Conservation (phyloP, 768 basidiomycete species). For the Neoboletus subvelutipes region DNA sequence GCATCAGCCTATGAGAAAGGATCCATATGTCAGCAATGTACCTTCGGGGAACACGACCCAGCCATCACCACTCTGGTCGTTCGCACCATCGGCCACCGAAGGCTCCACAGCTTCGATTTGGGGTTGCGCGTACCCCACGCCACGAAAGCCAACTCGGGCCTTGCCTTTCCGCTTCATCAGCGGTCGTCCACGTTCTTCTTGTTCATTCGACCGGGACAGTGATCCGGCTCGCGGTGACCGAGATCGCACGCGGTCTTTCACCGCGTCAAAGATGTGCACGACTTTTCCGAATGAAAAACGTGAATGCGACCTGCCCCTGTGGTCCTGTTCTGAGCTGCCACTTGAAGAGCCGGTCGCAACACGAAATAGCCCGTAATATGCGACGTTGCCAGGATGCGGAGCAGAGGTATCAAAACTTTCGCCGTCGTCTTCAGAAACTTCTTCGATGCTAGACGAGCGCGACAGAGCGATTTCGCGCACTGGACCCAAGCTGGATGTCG, state of each 20-base stretch:
- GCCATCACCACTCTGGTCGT: conserved; percentile 42
- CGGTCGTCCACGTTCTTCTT: conserved; percentile 31
- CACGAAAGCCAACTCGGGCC: conserved; percentile 1
- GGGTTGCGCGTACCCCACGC: conserved; percentile 12
- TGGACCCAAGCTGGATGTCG: conserved; percentile 10
- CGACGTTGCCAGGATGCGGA: conserved; percentile 3
- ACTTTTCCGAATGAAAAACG: conserved; percentile 56
- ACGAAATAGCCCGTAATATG: conserved; percentile 16
- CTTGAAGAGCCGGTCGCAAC: conserved; percentile 15
- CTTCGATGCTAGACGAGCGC: conserved; percentile 44
- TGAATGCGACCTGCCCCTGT: conserved; percentile 39
- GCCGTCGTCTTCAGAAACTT: conserved; percentile 37
- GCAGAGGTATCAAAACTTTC: conserved; percentile 9
- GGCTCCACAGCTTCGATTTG: conserved; percentile 34
- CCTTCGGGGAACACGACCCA: conserved; percentile 93
- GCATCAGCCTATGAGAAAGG: conserved; percentile 33
- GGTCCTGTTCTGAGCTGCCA: conserved; percentile 20
- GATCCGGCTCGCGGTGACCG: conserved; percentile 37
- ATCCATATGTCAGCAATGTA: conserved; percentile 33
- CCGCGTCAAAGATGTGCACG: conserved; percentile 48
- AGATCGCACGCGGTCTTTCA: conserved; percentile 46
- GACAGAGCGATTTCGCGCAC: conserved; percentile 25
- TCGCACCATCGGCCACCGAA: conserved; percentile 11
- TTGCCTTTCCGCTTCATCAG: conserved; percentile 33
- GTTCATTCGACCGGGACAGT: conserved; percentile 1